phyloP scores from a whole-genome alignment of 805 yeast species.

The Candida schatavii region DNA sequence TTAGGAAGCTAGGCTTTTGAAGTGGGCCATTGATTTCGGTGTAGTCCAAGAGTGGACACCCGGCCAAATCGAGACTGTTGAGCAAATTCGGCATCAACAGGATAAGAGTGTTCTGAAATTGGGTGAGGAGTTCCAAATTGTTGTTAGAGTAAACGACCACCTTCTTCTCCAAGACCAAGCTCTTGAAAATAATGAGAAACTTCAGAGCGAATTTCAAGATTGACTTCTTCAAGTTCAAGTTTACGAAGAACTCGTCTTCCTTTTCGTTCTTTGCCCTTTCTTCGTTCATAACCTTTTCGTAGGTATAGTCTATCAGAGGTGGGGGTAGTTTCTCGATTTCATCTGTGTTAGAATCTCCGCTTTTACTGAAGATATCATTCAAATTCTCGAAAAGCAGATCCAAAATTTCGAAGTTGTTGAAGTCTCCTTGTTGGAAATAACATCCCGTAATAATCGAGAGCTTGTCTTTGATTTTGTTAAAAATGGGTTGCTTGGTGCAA shows the following conservation, averaged over 20 bases:
- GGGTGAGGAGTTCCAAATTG: constrained; percentile 76
- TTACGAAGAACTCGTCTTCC: constrained; percentile 49
- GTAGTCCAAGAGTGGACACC: constrained; percentile 68
- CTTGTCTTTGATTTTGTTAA: constrained; percentile 85
- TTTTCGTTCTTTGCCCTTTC: constrained; percentile 17
- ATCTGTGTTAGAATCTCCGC: constrained; percentile 10
- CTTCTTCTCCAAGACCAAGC: constrained; percentile 69
- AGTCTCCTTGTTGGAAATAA: constrained; percentile 77
- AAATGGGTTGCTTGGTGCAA: constrained; percentile 75
- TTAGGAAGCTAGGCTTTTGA: constrained; percentile 62
- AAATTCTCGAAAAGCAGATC: constrained; percentile 69
- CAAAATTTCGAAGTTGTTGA: constrained; percentile 66
- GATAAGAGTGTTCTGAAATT: constrained; percentile 77
- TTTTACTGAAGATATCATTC: constrained; percentile 36
- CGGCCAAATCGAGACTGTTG: constrained; percentile 68
- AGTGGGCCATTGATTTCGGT: constrained; percentile 48
- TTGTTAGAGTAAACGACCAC: constrained; percentile 72
- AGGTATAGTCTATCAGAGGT: not conserved
- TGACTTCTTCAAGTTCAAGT: constrained; percentile 67
- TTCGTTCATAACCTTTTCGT: constrained; percentile 15
- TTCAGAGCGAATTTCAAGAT: constrained; percentile 57
- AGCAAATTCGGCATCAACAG: constrained; percentile 81
- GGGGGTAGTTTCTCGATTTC: not conserved
- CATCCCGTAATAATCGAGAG: constrained; percentile 84
- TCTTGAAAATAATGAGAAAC: constrained; percentile 68